Percentiles rank a stretch among this genome's conserved stretches.
Conservation (phyloP, 495 filamentous ascomycete species). For the Pseudoneurospora amorphoporcata region DNA sequence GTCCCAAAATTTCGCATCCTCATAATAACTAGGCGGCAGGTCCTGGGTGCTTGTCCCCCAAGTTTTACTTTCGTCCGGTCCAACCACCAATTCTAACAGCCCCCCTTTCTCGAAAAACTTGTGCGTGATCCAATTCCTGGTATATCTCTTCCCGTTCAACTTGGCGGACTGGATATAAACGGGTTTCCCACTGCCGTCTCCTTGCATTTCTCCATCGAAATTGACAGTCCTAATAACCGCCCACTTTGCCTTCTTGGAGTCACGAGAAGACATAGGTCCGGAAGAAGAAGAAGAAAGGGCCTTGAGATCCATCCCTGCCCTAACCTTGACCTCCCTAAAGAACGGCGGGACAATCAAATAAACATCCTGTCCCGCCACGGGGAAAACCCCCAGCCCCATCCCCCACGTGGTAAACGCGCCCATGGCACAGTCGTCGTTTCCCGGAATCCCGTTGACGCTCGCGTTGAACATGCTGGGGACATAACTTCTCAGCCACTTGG, state of each 20-base stretch:
- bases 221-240: slow-evolving; percentile 47
- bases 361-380: slow-evolving; percentile 63
- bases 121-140: slow-evolving; percentile 61
- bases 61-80: slow-evolving; percentile 46
- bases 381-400: slow-evolving; percentile 59
- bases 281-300: not conserved
- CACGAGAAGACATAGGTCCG: no score
- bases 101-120: slow-evolving; percentile 60
- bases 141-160: slow-evolving; percentile 53
- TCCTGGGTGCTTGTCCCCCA: slow-evolving; percentile 60
- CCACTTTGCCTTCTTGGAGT: slow-evolving; percentile 27
- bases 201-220: slow-evolving; percentile 40
- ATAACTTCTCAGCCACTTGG: slow-evolving; percentile 51
- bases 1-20: not conserved
- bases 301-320: slow-evolving; percentile 28
- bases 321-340: slow-evolving; percentile 54
- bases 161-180: slow-evolving; percentile 56
- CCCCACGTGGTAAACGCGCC: slow-evolving; percentile 59
- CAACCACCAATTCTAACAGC: slow-evolving; percentile 53
- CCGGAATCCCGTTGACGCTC: slow-evolving; percentile 52
- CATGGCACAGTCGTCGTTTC: slow-evolving; percentile 71
- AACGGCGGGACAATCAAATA: slow-evolving; percentile 59
- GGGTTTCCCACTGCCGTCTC: slow-evolving; percentile 23
- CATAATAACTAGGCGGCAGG: slow-evolving; percentile 48
- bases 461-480: slow-evolving; percentile 58